Base-by-base conservation (phyloP, 305 asterid genomes). In the Fraxinus paxiana region DNA sequence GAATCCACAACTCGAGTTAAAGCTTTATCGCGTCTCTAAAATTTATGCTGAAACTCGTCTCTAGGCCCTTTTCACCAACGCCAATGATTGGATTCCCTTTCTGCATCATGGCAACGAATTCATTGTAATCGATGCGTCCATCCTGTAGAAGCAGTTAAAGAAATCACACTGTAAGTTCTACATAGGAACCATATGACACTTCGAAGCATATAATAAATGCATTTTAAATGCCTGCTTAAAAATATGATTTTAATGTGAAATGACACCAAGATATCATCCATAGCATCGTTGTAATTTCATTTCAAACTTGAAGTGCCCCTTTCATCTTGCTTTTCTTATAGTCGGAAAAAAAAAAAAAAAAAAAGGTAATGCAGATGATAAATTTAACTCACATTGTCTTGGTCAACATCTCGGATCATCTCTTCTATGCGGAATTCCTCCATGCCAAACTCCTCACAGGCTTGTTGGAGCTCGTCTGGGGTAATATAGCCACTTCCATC, bases 91-190 rank as follows among this genome's bases (percentile, higher is more conserved):
- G 90, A 76, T 91, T 90, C 38, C 98, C 98, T 83, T 90, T 91
- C 85, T 92, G 96, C 98, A 94, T 94, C 98, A 94, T 94, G 9
- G 94, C 90, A 12, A 93, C 98, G 30, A 94, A 94, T 89, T 94
- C 98, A 33, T 93, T 93, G 76, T 94, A 94, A 77, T 94, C 98
- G 13, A 94, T 93, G 2, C 89, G 92, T 0, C 98, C 98, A 41
- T 94, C 98, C 98, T 94, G 92, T 76, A 18, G 82, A 78, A 33
- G 20, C 37, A 31, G 75, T 43, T 22, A 26, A 37, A 51, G 59
- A 38, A 51, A 22, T 22, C 12, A 20, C 13, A 6, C 9, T 5
- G 69, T 34, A 6, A 7, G 10, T 70, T 48, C 10, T 43, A 70
- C 13, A 31, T n/a, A 12, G 8, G 43, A 37, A n/a, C 20, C n/a